These are phyloP conservation scores for Dacryopinax primogenitus DNA, from an alignment of 768 basidiomycete genomes.

Conservation along the genomic window DNA sequence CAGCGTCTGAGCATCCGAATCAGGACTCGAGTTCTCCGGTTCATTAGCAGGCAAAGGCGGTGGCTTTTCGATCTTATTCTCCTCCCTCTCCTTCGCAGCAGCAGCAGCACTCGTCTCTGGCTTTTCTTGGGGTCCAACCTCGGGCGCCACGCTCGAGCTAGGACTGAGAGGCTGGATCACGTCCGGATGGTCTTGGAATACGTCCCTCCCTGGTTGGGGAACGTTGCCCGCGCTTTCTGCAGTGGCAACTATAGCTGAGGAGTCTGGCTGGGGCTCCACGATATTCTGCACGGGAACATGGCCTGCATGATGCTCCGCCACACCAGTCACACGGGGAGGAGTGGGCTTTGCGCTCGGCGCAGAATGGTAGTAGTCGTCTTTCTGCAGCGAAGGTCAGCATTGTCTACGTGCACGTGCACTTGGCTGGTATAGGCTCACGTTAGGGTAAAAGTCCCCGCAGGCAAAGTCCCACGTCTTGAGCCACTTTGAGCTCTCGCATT, in stretches of 20 bases:
- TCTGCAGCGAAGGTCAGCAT: neutral
- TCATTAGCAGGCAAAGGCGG: conserved; percentile 1
- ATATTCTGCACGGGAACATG: neutral
- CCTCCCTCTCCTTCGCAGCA: neutral
- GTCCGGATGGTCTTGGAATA: conserved; percentile 7
- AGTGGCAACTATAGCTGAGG: neutral
- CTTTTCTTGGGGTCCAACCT: neutral
- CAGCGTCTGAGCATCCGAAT: neutral
- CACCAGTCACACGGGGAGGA: neutral
- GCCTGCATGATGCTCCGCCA: neutral
- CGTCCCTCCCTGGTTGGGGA: conserved; percentile 2
- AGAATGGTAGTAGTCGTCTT: neutral
- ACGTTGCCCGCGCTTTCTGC: neutral
- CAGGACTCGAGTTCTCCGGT: conserved; percentile 4
- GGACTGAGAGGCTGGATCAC: neutral
- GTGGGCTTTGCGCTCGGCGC: neutral
- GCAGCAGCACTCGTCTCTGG: neutral
- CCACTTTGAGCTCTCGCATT: conserved; percentile 71
- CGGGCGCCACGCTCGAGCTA: neutral
- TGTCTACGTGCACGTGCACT: neutral
- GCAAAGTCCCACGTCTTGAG: conserved; percentile 92
- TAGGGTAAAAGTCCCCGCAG: conserved; percentile 31
- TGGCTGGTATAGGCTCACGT: neutral
- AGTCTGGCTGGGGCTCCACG: neutral
- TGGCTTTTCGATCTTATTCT: neutral